Percentiles rank a stretch among this genome's conserved stretches.
Conservation (phyloP, 495 filamentous ascomycete genomes). For the Penicillium longicatenatum region DNA sequence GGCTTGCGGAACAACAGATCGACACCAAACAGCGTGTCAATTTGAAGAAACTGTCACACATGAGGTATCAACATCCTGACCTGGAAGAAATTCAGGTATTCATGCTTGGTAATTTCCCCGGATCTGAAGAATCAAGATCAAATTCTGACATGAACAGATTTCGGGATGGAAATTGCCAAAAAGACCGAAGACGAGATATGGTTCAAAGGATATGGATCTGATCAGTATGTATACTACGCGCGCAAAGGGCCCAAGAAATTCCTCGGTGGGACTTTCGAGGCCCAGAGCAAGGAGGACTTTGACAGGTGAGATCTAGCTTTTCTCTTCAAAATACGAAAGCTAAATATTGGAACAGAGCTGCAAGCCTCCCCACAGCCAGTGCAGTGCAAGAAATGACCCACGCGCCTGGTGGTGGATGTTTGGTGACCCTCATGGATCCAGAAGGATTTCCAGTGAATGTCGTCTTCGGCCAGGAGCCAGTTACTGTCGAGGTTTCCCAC, state of each 20-base stretch:
- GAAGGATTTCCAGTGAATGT: constrained; percentile 39
- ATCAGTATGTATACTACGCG: constrained; percentile 58
- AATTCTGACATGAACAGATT: constrained; percentile 37
- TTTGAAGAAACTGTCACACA: constrained; percentile 40
- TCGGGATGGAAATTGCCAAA: constrained; percentile 54
- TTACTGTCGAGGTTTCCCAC: constrained; percentile 6
- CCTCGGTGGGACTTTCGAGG: constrained; percentile 54
- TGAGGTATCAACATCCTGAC: constrained; percentile 50
- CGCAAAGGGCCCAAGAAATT: constrained; percentile 53
- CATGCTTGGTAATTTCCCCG: constrained; percentile 25
- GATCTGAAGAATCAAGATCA: neutral
- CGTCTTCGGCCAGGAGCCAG: constrained; percentile 31
- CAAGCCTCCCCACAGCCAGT: constrained; percentile 26
- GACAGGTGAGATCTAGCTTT: constrained; percentile 26
- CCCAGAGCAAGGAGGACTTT: constrained; percentile 59
- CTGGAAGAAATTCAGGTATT: constrained; percentile 39
- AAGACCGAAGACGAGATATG: constrained; percentile 51
- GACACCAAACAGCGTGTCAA: constrained; percentile 34
- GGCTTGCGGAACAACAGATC: constrained; percentile 35
- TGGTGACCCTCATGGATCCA: constrained; percentile 38
- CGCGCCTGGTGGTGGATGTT: constrained; percentile 36
- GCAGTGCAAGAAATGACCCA: constrained; percentile 28
- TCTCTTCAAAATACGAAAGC: neutral
- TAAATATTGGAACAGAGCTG: constrained; percentile 16
- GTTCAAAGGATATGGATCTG: constrained; percentile 61